These are phyloP conservation scores for Colletotrichum tofieldiae DNA, from an alignment of 2,329 filamentous ascomycete genomes.

Conservation along the genomic window DNA sequence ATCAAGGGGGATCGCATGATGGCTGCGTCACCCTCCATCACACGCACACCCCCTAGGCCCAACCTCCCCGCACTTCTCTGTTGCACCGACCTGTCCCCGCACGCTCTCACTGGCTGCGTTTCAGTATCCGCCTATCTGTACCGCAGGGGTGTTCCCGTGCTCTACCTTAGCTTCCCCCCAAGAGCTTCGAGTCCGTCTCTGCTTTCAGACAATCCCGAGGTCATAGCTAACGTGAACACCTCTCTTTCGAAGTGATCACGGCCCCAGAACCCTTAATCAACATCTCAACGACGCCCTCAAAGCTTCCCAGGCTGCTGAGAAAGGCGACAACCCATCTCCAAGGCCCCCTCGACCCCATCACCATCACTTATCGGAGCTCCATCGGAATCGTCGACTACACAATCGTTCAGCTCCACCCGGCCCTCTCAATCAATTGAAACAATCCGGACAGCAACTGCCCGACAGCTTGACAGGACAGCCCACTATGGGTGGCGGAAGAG, in stretches of 20 bases:
- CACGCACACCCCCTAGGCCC: slow-evolving; percentile 33
- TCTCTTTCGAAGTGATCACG: slow-evolving; percentile 17
- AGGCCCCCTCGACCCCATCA: slow-evolving; percentile 2
- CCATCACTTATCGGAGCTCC: slow-evolving; percentile 36
- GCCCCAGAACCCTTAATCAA: slow-evolving; percentile 31
- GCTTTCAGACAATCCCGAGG: slow-evolving; percentile 27
- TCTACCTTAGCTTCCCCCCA: slow-evolving; percentile 40
- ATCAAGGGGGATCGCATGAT: slow-evolving; percentile 39
- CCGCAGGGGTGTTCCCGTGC: slow-evolving; percentile 42
- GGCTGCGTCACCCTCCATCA: slow-evolving; percentile 41
- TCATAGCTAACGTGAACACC: slow-evolving; percentile 36
- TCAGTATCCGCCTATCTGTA: slow-evolving; percentile 30
- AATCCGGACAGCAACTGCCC: slow-evolving; percentile 16
- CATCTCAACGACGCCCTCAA: slow-evolving; percentile 33
- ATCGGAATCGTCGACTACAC: slow-evolving; percentile 45
- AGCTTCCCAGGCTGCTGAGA: slow-evolving; percentile 26
- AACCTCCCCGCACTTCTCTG: slow-evolving; percentile 41
- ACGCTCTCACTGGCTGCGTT: slow-evolving; percentile 42
- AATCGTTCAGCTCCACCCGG: slow-evolving; percentile 55
- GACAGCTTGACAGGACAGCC: slow-evolving; percentile 27
- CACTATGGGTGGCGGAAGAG: slow-evolving; percentile 68
- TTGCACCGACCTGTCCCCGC: slow-evolving; percentile 36
- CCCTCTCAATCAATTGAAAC: slow-evolving; percentile 36
- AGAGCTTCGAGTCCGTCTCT: slow-evolving; percentile 41
- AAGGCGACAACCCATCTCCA: slow-evolving; percentile 10